Evolutionary conservation across 306 rosid genomes (phyloP).

Genomic region (Prunus mume): DNA sequence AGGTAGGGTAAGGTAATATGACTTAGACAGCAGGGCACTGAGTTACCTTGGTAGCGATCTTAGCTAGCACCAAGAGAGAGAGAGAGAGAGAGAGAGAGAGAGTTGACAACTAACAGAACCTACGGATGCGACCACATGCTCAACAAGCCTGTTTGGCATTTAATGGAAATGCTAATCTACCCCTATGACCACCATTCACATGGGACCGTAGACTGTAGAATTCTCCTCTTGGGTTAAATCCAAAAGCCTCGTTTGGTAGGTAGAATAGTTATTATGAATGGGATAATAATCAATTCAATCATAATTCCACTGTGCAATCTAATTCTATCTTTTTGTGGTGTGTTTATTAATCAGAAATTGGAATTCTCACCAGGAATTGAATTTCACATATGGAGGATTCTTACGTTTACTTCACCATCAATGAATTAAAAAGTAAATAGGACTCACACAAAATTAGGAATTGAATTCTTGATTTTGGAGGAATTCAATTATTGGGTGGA

Average conservation of each 20-base stretch:
- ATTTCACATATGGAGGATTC: no score
- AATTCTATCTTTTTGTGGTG: no score
- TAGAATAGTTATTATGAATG: no score
- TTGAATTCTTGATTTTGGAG: no score
- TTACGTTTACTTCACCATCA: no score
- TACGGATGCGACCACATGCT: constrained; percentile 29
- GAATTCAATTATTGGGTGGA: no score
- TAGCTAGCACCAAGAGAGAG: neutral
- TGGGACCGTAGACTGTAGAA: neutral
- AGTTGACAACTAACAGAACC: neutral
- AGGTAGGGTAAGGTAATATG: neutral
- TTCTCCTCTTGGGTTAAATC: neutral
- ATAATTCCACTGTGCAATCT: no score
- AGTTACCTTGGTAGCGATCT: neutral
- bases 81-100: neutral
- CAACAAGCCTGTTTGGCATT: constrained; percentile 20
- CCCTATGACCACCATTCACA: neutral
- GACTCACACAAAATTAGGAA: no score
- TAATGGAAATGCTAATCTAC: constrained; percentile 8
- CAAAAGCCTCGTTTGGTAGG: neutral
- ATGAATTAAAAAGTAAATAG: no score
- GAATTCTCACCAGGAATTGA: no score
- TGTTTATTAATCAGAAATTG: no score
- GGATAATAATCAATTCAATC: no score
- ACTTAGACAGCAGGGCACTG: neutral